Percentiles rank a stretch among this genome's conserved stretches.
These are phyloP conservation scores for Gonium pectorale DNA, from an alignment of 139 green algal genomes.

Conservation along the genomic window DNA sequence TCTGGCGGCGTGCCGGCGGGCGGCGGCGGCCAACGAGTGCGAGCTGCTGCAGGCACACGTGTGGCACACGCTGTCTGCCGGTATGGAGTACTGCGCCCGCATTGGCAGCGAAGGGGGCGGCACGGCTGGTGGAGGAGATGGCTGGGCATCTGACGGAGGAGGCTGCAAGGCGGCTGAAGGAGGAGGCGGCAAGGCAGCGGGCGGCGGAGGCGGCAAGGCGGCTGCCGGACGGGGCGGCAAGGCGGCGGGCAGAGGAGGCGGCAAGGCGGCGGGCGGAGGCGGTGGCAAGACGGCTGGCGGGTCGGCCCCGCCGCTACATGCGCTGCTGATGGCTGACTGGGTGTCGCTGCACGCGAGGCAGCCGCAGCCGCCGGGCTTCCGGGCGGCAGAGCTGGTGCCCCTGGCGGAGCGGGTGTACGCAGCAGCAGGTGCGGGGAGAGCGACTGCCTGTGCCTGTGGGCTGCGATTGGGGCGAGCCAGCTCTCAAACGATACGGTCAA, in stretches of 20 bases:
- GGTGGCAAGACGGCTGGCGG: not conserved
- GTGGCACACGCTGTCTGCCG: not conserved
- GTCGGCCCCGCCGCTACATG: not conserved
- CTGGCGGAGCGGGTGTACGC: conserved; percentile 9
- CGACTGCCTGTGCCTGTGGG: no score
- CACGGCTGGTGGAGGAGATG: not conserved
- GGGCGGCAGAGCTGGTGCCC: conserved; percentile 23
- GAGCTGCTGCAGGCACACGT: conserved; percentile 45
- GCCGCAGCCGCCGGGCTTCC: not conserved
- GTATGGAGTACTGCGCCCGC: conserved; percentile 2
- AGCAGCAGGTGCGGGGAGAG: conserved; percentile 9
- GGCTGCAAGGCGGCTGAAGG: not conserved
- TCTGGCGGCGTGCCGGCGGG: not conserved
- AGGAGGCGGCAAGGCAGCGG: not conserved
- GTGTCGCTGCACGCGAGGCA: conserved; percentile 22
- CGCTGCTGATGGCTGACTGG: conserved; percentile 45
- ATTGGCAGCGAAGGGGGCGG: not conserved
- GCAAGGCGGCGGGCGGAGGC: not conserved
- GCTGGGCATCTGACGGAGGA: not conserved
- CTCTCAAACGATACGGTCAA: no score
- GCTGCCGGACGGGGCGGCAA: not conserved
- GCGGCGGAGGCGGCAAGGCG: not conserved
- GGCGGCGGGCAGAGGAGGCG: not conserved
- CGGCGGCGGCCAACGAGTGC: conserved; percentile 8
- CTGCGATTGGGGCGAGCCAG: no score